These are phyloP conservation scores for Adenanthera pavonina DNA, from an alignment of 306 rosid species.

Conservation along the genomic window DNA sequence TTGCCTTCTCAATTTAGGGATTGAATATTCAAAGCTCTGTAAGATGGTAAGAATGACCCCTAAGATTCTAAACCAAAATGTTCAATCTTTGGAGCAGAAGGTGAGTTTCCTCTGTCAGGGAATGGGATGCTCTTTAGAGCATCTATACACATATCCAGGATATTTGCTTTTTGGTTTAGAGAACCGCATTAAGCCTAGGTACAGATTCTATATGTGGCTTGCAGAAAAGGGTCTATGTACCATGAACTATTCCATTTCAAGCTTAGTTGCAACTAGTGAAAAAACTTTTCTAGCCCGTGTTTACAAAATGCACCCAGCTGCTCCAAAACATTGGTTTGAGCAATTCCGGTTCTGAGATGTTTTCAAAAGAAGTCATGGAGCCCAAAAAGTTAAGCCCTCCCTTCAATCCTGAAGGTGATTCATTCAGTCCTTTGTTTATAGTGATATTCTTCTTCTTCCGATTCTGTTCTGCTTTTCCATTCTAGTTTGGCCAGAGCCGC, in stretches of 20 bases:
- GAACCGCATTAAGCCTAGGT: slow-evolving; percentile 76
- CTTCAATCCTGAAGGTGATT: slow-evolving; percentile 28
- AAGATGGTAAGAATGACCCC: slow-evolving; percentile 53
- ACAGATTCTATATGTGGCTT: slow-evolving; percentile 68
- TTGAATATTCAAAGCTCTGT: slow-evolving; percentile 65
- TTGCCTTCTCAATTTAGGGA: slow-evolving; percentile 59
- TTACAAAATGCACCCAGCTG: slow-evolving; percentile 69
- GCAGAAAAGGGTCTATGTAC: slow-evolving; percentile 57
- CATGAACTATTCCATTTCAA: slow-evolving; percentile 63
- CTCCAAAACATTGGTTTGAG: slow-evolving; percentile 83
- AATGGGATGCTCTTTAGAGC: slow-evolving; percentile 56
- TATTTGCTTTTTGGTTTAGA: slow-evolving; percentile 71
- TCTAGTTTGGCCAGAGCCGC: slow-evolving; percentile 12
- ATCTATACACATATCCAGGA: slow-evolving; percentile 60
- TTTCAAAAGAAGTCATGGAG: slow-evolving; percentile 37
- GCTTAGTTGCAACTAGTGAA: slow-evolving; percentile 70
- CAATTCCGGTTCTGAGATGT: slow-evolving; percentile 33
- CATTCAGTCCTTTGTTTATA: neutral
- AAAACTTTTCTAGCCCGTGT: slow-evolving; percentile 59
- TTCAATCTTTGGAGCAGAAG: slow-evolving; percentile 59
- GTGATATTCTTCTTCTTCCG: neutral
- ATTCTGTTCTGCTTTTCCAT: slow-evolving; percentile 19
- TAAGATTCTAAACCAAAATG: slow-evolving; percentile 69
- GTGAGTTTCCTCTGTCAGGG: slow-evolving; percentile 59
- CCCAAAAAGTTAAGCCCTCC: neutral